Evolutionary conservation across 768 basidiomycete genomes (phyloP).

Genomic region (Fistulinella prunicolor): DNA sequence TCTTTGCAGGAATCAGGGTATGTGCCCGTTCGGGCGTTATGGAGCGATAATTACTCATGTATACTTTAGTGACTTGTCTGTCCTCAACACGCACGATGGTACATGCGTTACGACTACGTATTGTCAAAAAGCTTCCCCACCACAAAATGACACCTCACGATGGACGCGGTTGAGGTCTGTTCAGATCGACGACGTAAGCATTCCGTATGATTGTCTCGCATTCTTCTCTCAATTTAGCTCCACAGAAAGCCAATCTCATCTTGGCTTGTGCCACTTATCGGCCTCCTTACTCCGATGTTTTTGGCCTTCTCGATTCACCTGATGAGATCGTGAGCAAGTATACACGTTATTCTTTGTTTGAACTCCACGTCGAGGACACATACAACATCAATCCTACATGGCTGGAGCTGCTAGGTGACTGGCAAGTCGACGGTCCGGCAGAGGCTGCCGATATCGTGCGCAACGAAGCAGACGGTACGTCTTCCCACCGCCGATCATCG

Average conservation of each 20-base stretch:
- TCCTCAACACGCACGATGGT: constrained; percentile 55
- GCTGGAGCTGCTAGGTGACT: constrained; percentile 51
- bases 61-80: constrained; percentile 46
- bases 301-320: constrained; percentile 19
- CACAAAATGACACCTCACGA: constrained; percentile 10
- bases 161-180: constrained; percentile 24
- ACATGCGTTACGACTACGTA: constrained; percentile 29
- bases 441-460: constrained; percentile 44
- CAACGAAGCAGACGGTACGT: constrained; percentile 47
- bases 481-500: neutral
- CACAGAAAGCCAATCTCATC: constrained; percentile 32
- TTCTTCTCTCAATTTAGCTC: neutral
- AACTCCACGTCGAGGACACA: constrained; percentile 25
- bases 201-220: neutral
- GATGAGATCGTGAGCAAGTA: constrained; percentile 3
- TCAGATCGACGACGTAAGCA: constrained; percentile 19
- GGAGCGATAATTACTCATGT: constrained; percentile 4
- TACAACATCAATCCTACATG: constrained; percentile 16
- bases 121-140: constrained; percentile 10
- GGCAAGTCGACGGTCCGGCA: constrained; percentile 50
- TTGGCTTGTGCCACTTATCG: constrained; percentile 43
- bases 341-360: constrained; percentile 23
- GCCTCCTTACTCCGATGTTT: constrained; percentile 17
- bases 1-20: constrained; percentile 69
- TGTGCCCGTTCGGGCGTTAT: constrained; percentile 13